These are phyloP conservation scores for Ascochyta clinopodiicola DNA, from an alignment of 2,329 filamentous ascomycete species.

Conservation along the genomic window DNA sequence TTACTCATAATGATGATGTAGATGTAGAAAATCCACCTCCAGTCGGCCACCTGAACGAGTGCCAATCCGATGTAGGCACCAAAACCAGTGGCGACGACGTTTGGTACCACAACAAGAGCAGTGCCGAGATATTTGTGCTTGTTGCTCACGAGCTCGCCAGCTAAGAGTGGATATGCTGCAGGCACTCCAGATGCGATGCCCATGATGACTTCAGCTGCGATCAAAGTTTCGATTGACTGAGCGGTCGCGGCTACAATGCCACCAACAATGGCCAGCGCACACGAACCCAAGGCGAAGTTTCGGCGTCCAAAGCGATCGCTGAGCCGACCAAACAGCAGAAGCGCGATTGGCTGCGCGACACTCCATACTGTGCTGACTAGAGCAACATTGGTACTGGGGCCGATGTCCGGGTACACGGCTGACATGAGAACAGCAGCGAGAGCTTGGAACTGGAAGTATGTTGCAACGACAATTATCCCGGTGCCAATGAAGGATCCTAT, in stretches of 20 bases:
- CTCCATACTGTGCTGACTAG: slow-evolving; percentile 18
- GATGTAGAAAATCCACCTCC: slow-evolving; percentile 57
- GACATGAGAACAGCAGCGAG: slow-evolving; percentile 15
- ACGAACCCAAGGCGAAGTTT: slow-evolving; percentile 15
- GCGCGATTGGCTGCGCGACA: slow-evolving; percentile 16
- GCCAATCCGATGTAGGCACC: slow-evolving; percentile 56
- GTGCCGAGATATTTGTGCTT: slow-evolving; percentile 28
- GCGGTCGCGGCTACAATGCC: slow-evolving; percentile 35
- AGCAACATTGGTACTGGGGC: slow-evolving; percentile 17
- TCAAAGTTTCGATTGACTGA: slow-evolving; percentile 29
- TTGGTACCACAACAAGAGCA: slow-evolving; percentile 23
- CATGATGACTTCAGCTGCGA: slow-evolving; percentile 31
- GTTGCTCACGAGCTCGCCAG: slow-evolving; percentile 40
- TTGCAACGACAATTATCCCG: slow-evolving; percentile 20
- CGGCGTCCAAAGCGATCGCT: slow-evolving; percentile 21
- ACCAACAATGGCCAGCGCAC: slow-evolving; percentile 19
- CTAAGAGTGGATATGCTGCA: slow-evolving; percentile 23
- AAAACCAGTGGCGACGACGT: slow-evolving; percentile 45
- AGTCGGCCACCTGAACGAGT: slow-evolving; percentile 47
- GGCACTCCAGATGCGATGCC: slow-evolving; percentile 28
- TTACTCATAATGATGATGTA: slow-evolving; percentile 50
- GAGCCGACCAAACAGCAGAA: slow-evolving; percentile 22
- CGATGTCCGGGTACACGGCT: slow-evolving; percentile 20
- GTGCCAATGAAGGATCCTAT: slow-evolving; percentile 24
- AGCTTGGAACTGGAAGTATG: slow-evolving; percentile 28